Evolutionary conservation across 495 filamentous ascomycete genomes (phyloP).

Genomic region (Durotheca rogersii): DNA sequence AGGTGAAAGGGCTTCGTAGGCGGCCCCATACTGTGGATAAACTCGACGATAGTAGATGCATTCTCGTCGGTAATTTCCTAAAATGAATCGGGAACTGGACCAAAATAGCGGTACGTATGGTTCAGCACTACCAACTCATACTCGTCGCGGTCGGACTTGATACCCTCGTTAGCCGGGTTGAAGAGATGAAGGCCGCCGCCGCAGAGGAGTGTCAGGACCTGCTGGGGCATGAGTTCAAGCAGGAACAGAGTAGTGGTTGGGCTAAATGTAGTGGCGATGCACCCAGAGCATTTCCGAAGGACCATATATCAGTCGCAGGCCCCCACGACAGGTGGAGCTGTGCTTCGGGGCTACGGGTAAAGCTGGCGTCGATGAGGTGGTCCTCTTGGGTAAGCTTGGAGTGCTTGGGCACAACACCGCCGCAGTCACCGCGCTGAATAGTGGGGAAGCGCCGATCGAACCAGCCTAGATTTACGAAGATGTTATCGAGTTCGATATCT

Average conservation of each 20-base stretch:
- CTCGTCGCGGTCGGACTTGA: slow-evolving; percentile 39
- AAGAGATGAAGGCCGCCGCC: slow-evolving; percentile 47
- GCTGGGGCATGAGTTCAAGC: not conserved
- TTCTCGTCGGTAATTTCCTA: slow-evolving; percentile 34
- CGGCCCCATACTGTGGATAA: slow-evolving; percentile 29
- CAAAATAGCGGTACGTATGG: slow-evolving; percentile 44
- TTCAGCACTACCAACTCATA: slow-evolving; percentile 47
- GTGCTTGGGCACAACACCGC: slow-evolving; percentile 38
- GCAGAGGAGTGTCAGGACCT: slow-evolving; percentile 47
- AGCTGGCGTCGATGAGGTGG: slow-evolving; percentile 39
- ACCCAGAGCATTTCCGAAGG: slow-evolving; percentile 42
- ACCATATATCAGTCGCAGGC: slow-evolving; percentile 49
- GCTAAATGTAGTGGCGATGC: too few species aligned
- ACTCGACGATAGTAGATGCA: slow-evolving; percentile 14
- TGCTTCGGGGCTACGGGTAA: slow-evolving; percentile 45
- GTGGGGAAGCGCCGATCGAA: slow-evolving; percentile 39
- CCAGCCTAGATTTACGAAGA: slow-evolving; percentile 43
- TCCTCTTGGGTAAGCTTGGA: slow-evolving; percentile 41
- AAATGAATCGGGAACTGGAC: slow-evolving; percentile 46
- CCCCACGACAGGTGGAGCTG: slow-evolving; percentile 38
- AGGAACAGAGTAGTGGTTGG: slow-evolving; percentile 4
- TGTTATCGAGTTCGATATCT: slow-evolving; percentile 47
- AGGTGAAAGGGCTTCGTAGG: slow-evolving; percentile 22
- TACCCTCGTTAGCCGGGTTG: slow-evolving; percentile 36
- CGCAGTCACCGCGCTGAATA: slow-evolving; percentile 44